Percentiles rank a stretch among this genome's conserved stretches.
phyloP scores from a whole-genome alignment of 306 rosid genomes.

The Leucaena leucocephala region DNA sequence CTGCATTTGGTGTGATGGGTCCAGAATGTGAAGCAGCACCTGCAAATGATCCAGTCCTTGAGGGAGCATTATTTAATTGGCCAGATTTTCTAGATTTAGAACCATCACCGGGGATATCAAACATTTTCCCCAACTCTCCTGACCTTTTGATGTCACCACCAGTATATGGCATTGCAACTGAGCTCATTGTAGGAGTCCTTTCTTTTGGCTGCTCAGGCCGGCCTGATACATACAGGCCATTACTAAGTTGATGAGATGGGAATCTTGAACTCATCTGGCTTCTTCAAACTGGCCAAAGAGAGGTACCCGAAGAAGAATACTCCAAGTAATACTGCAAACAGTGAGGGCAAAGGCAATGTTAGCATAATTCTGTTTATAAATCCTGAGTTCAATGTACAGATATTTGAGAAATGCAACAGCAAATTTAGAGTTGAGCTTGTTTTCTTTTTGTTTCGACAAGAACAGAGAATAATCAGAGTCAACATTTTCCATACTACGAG shows the following conservation, averaged over 20 bases:
- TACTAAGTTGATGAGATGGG: conserved; percentile 99
- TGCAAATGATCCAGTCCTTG: conserved; percentile 95
- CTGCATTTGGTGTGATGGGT: conserved; percentile 74
- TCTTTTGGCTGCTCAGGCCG: conserved; percentile 99
- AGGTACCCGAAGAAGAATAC: conserved; percentile 24
- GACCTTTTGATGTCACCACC: conserved; percentile 98
- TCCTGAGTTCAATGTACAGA: conserved; percentile 15
- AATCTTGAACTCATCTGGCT: conserved; percentile 92
- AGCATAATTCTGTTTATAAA: conserved; percentile 18
- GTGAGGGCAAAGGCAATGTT: background rate
- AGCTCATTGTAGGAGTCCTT: conserved; percentile 92
- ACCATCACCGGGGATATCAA: conserved; percentile 88
- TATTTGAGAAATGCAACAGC: background rate
- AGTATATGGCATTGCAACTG: conserved; percentile 92
- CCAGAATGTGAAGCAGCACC: conserved; percentile 97
- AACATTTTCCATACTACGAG: background rate
- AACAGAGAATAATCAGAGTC: conserved; percentile 23
- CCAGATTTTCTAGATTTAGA: conserved; percentile 97
- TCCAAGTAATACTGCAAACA: conserved; percentile 56
- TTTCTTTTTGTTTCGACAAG: background rate
- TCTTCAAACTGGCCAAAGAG: conserved; percentile 42
- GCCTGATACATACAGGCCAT: conserved; percentile 96
- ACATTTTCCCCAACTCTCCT: conserved; percentile 96
- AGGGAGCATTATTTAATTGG: conserved; percentile 67
- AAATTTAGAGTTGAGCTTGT: background rate